Evolutionary conservation across 805 yeast species (phyloP).

Genomic region (Spathaspora passalidarum): DNA sequence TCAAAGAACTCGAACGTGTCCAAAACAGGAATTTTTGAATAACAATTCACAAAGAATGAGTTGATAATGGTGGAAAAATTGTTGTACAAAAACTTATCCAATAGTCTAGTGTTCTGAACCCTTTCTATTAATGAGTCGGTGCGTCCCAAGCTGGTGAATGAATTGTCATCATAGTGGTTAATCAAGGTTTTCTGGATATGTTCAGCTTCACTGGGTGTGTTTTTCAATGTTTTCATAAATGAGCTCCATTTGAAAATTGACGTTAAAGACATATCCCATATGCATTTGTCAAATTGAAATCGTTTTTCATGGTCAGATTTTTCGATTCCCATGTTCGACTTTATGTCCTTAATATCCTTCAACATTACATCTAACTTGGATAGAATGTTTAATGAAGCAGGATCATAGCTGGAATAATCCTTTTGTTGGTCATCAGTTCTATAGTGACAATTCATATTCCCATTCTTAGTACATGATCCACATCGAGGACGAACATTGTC

Average conservation of each 20-base stretch:
- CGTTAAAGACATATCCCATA: slow-evolving; percentile 35
- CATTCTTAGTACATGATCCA: slow-evolving; percentile 30
- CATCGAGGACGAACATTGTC: slow-evolving; percentile 35
- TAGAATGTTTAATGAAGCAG: slow-evolving; percentile 23
- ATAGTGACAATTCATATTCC: slow-evolving; percentile 26
- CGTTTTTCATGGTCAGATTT: not conserved
- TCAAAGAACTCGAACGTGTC: slow-evolving; percentile 29
- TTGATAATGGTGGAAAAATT: slow-evolving; percentile 18
- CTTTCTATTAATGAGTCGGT: slow-evolving; percentile 12
- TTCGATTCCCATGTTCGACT: slow-evolving; percentile 2
- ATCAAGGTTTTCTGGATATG: slow-evolving; percentile 11
- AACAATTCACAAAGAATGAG: slow-evolving; percentile 29
- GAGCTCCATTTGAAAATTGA: slow-evolving; percentile 28
- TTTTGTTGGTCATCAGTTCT: slow-evolving; percentile 22
- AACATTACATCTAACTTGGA: slow-evolving; percentile 28
- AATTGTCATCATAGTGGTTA: slow-evolving; percentile 11
- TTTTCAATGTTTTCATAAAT: slow-evolving; percentile 13
- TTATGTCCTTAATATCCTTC: slow-evolving; percentile 20
- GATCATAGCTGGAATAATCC: slow-evolving; percentile 22
- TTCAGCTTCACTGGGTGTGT: slow-evolving; percentile 10
- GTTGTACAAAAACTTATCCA: slow-evolving; percentile 19
- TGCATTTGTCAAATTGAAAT: slow-evolving; percentile 13
- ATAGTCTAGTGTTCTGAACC: slow-evolving; percentile 7
- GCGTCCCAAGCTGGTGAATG: not conserved
- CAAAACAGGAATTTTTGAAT: slow-evolving; percentile 31